Conservation (phyloP, 2,329 filamentous ascomycete species). For the Colletotrichum tofieldiae region DNA sequence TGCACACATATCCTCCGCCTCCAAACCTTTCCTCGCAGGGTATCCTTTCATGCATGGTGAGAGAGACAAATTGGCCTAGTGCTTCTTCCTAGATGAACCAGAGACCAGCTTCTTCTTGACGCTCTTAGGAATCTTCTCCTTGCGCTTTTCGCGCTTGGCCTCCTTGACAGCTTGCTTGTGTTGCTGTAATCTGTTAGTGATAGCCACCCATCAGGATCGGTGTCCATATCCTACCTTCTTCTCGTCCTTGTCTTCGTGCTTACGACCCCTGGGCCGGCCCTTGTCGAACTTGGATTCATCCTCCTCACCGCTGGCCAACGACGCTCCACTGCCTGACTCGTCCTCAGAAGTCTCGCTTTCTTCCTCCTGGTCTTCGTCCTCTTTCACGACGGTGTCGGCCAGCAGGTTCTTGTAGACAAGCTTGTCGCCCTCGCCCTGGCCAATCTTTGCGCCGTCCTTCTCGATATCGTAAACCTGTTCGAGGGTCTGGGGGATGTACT, state of each 20-base stretch:
- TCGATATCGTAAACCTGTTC: slow-evolving; percentile 98
- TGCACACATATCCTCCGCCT: slow-evolving; percentile 41
- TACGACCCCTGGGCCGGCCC: slow-evolving; percentile 82
- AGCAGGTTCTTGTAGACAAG: slow-evolving; percentile 90
- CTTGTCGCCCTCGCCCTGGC: slow-evolving; percentile 80
- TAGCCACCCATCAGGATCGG: background rate
- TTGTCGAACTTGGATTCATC: slow-evolving; percentile 74
- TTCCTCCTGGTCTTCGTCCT: slow-evolving; percentile 53
- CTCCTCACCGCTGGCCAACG: slow-evolving; percentile 60
- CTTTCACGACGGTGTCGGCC: slow-evolving; percentile 74
- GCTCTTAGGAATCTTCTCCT: slow-evolving; percentile 97
- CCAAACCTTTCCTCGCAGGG: background rate
- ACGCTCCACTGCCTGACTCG: slow-evolving; percentile 65
- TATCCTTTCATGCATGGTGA: background rate
- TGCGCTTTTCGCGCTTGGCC: slow-evolving; percentile 92
- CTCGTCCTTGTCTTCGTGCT: slow-evolving; percentile 91
- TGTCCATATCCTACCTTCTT: slow-evolving; percentile 75
- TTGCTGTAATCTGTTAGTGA: slow-evolving; percentile 54
- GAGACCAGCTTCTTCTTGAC: slow-evolving; percentile 91
- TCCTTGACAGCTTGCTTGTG: slow-evolving; percentile 96
- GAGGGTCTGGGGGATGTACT: slow-evolving; percentile 96
- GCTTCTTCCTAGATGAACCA: slow-evolving; percentile 74
- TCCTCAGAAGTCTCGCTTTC: slow-evolving; percentile 57
- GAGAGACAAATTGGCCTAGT: slow-evolving; percentile 53
- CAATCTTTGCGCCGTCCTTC: slow-evolving; percentile 85